Base-by-base conservation (phyloP, 78 protist species). In the Pigoraptor vietnamica region DNA sequence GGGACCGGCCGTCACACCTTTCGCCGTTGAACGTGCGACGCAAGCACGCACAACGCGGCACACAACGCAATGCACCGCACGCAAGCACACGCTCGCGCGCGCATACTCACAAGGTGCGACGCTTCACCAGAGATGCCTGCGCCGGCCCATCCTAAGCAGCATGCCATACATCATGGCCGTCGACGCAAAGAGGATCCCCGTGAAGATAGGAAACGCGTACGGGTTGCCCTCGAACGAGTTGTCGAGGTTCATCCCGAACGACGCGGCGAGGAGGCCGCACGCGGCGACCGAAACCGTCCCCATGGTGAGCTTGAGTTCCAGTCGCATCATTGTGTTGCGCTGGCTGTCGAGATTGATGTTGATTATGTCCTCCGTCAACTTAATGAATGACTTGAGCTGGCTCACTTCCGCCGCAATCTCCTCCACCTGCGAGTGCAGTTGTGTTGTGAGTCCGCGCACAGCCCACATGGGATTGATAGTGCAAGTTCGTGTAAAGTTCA, bases 261-360 rank as follows among this genome's bases (percentile, higher is more conserved):
- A 34, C 29, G 89, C 89, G 35, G 89, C 89, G 32, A 86, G 21
- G 29, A 86, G 89, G 35, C 89, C 89, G 89, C 89, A 86, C 37
- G 29, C 19, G 39, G 89, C 89, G 36, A 86, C 89, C 25, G 89
- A 86, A 2, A 86, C 10, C 55, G 89, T 86, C 37, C 89, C 89
- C 89, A 86, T 86, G 14, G 37, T 21, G 35, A 86, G 89, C 39
- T 86, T 9, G 24, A 86, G 89, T 14, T 86, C 89, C 89, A 86
- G 34, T 37, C 89, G 89, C 89, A 86, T 86, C 39, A 86, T 86
- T 9, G 37, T 86, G 89, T 86, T 86, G 36, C 89, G 37, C 89
- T 86, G 34, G 37, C 55, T 37, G 89, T 86, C 55, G 36, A 86
- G 89, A 10, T 23, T 86, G 38, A 86, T 86, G 89, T 23, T 86